phyloP scores from a whole-genome alignment of 179 eudicot genomes.

The Monotropa hypopitys region DNA sequence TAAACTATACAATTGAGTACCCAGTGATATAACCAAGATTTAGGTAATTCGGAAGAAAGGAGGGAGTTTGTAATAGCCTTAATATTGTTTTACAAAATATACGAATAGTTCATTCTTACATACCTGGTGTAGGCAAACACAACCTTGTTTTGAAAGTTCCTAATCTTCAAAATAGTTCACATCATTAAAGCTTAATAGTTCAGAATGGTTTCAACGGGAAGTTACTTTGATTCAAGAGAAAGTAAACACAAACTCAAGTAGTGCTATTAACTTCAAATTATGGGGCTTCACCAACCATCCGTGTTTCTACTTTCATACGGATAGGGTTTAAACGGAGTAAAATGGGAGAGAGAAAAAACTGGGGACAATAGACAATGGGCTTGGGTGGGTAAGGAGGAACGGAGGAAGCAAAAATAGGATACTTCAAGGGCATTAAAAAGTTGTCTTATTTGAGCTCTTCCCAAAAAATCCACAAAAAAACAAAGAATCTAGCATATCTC shows the following conservation, averaged over 20 bases:
- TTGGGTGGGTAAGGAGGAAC: not conserved
- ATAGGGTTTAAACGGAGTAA: not conserved
- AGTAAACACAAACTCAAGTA: not conserved
- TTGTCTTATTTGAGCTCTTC: not conserved
- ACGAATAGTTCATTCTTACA: not conserved
- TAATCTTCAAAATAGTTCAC: not conserved
- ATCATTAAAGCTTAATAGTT: not conserved
- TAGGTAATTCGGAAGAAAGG: not conserved
- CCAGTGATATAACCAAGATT: not conserved
- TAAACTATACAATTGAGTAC: not conserved
- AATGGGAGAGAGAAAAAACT: not conserved
- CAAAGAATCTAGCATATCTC: not conserved
- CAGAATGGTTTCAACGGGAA: not conserved
- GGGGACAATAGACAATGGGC: not conserved
- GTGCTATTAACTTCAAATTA: not conserved
- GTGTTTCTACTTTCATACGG: not conserved
- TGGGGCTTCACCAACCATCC: not conserved
- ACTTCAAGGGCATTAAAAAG: not conserved
- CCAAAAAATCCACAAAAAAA: not conserved
- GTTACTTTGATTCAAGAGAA: not conserved
- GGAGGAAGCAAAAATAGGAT: not conserved
- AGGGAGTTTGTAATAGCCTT: not conserved
- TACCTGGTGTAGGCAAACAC: not conserved
- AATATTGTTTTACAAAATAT: not conserved
- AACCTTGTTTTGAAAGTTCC: not conserved